Evolutionary conservation across 148 eudicot genomes (phyloP).

Genomic region (Rhododendron vialii): DNA sequence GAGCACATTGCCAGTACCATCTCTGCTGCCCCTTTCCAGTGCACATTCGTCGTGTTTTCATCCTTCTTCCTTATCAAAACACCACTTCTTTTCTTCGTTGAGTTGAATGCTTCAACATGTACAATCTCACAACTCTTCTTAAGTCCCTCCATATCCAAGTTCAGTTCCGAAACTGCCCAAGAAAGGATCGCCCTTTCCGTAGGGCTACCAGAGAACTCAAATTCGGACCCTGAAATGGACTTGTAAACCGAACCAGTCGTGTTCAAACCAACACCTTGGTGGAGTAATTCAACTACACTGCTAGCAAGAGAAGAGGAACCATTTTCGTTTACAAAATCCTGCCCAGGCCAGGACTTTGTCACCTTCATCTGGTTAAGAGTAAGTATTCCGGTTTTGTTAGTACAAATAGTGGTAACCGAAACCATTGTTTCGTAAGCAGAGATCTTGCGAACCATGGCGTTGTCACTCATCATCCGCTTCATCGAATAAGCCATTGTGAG

Average conservation of each 20-base stretch:
- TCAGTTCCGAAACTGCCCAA: background rate
- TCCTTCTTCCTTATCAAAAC: conserved; percentile 1
- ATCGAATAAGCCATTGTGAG: too few species aligned
- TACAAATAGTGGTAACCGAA: background rate
- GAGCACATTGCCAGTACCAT: conserved; percentile 18
- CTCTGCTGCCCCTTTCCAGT: conserved; percentile 13
- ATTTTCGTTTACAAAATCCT: background rate
- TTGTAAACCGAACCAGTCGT: background rate
- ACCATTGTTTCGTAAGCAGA: background rate
- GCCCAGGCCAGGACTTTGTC: background rate
- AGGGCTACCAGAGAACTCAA: background rate
- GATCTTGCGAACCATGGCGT: background rate
- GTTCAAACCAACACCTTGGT: background rate
- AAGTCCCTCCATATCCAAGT: background rate
- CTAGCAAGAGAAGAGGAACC: background rate
- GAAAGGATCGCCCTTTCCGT: background rate
- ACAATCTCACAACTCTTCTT: background rate
- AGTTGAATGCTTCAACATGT: conserved; percentile 14
- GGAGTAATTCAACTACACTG: background rate
- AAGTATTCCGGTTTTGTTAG: background rate
- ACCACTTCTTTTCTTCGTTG: conserved; percentile 14
- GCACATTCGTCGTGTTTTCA: background rate
- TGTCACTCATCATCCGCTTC: background rate
- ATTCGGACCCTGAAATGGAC: background rate
- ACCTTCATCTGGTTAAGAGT: background rate